phyloP scores from a whole-genome alignment of 2,329 filamentous ascomycete genomes.

The Exophiala dermatitidis region DNA sequence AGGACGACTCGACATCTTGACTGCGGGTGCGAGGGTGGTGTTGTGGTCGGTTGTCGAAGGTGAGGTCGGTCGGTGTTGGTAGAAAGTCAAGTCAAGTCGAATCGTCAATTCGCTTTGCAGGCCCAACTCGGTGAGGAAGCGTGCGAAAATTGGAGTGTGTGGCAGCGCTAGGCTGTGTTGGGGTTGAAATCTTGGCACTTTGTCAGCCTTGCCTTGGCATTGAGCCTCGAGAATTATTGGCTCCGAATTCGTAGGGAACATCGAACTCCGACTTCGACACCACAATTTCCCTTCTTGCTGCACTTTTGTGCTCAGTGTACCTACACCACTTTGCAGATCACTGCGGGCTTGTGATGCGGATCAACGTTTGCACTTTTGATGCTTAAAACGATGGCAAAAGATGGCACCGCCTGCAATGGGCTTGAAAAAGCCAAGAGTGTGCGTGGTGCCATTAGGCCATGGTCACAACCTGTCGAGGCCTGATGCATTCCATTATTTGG shows the following conservation, averaged over 20 bases:
- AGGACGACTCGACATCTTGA: conserved; percentile 80
- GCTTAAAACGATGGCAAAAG: too few relatives aligned
- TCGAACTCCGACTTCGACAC: not conserved
- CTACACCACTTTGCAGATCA: too few relatives aligned
- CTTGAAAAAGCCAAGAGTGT: too few relatives aligned
- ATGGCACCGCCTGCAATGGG: too few relatives aligned
- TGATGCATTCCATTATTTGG: too few relatives aligned
- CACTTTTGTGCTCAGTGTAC: too few relatives aligned
- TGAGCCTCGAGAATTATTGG: too few relatives aligned
- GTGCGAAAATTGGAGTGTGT: conserved; percentile 11
- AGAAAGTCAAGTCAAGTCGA: conserved; percentile 4
- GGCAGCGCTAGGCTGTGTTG: conserved; percentile 1
- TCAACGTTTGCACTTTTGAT: too few relatives aligned
- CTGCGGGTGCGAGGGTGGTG: conserved; percentile 6
- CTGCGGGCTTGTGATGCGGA: too few relatives aligned
- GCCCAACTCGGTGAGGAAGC: not conserved
- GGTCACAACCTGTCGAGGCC: too few relatives aligned
- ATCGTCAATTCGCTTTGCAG: not conserved
- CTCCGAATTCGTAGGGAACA: not conserved
- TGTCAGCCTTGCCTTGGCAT: conserved; percentile 1
- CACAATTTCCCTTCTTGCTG: too few relatives aligned
- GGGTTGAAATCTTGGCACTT: conserved; percentile 8
- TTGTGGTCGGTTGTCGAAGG: not conserved
- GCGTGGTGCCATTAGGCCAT: too few relatives aligned
- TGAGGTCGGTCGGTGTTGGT: conserved; percentile 7